A percentile compares a stretch with the other conserved stretches of the same genome.
phyloP scores from a whole-genome alignment of 2,329 filamentous ascomycete species.

The Aureobasidium pullulans region DNA sequence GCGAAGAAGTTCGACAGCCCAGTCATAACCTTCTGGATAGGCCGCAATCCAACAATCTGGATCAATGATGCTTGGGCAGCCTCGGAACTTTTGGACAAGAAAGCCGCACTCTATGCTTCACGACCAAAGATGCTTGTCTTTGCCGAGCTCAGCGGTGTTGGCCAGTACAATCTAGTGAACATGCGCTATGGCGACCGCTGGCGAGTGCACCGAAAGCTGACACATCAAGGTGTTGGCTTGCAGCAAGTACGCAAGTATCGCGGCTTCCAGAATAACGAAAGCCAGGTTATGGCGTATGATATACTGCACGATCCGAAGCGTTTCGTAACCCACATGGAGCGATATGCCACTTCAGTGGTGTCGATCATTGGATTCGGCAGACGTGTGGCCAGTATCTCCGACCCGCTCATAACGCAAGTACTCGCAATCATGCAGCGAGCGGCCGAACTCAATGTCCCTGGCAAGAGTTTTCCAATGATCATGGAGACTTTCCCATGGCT shows the following conservation, averaged over 20 bases:
- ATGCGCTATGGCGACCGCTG: slow-evolving; percentile 35
- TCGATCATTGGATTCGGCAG: slow-evolving; percentile 52
- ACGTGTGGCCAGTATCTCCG: slow-evolving; percentile 42
- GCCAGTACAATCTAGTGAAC: slow-evolving; percentile 33
- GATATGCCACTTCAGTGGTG: slow-evolving; percentile 47
- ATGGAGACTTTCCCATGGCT: slow-evolving; percentile 52
- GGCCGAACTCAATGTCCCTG: slow-evolving; percentile 42
- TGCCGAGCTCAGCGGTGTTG: slow-evolving; percentile 23
- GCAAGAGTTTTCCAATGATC: slow-evolving; percentile 46
- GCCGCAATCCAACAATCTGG: slow-evolving; percentile 38
- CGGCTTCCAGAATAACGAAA: slow-evolving; percentile 52
- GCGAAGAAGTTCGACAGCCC: slow-evolving; percentile 36
- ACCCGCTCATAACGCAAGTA: slow-evolving; percentile 54
- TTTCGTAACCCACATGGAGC: slow-evolving; percentile 49
- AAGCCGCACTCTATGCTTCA: slow-evolving; percentile 38
- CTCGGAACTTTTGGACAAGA: slow-evolving; percentile 39
- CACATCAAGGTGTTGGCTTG: slow-evolving; percentile 46
- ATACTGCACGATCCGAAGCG: slow-evolving; percentile 37
- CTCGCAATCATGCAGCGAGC: slow-evolving; percentile 52
- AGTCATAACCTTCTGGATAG: slow-evolving; percentile 44
- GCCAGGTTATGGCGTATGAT: slow-evolving; percentile 47
- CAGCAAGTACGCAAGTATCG: slow-evolving; percentile 50
- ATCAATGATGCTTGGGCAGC: slow-evolving; percentile 40
- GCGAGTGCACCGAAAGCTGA: slow-evolving; percentile 42
- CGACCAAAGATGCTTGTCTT: slow-evolving; percentile 39